Conservation (phyloP, 768 basidiomycete species). For the Pleurotus djamor region DNA sequence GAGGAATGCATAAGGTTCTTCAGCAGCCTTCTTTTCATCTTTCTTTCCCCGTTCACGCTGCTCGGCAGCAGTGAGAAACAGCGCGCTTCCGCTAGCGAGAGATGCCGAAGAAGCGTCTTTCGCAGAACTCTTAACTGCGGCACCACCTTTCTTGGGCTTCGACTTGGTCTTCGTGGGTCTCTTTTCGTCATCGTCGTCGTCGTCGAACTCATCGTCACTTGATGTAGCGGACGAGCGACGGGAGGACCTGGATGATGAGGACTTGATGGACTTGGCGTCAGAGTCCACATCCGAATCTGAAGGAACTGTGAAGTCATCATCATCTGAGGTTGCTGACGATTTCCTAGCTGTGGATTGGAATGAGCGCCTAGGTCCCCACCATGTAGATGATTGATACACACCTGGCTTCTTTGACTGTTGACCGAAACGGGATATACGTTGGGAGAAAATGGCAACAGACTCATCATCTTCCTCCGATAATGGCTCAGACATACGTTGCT, state of each 20-base stretch:
- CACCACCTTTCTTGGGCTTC: constrained; percentile 11
- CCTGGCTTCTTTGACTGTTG: constrained; percentile 59
- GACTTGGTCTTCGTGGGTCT: constrained; percentile 17
- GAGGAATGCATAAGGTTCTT: constrained; percentile 78
- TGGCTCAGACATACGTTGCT: constrained; percentile 51
- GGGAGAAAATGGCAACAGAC: constrained; percentile 44
- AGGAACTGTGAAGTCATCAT: constrained; percentile 74
- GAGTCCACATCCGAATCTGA: constrained; percentile 52
- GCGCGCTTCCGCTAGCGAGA: constrained; percentile 22
- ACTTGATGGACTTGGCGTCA: constrained; percentile 44
- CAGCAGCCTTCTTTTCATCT: constrained; percentile 76
- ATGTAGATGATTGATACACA: constrained; percentile 19
- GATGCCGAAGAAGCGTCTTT: constrained; percentile 16
- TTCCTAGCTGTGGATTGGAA: constrained; percentile 33
- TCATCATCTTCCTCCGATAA: constrained; percentile 52
- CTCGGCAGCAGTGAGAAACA: constrained; percentile 85
- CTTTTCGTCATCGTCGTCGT: constrained; percentile 38
- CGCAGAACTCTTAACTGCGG: constrained; percentile 11
- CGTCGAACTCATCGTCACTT: constrained; percentile 25
- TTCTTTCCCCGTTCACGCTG: constrained; percentile 73
- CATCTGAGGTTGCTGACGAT: constrained; percentile 40
- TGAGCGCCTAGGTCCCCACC: not conserved
- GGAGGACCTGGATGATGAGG: constrained; percentile 41
- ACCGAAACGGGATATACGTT: constrained; percentile 61
- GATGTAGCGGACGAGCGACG: constrained; percentile 33